phyloP scores from a whole-genome alignment of 129 eudicot genomes.

The Chrysanthemum seticuspe region DNA sequence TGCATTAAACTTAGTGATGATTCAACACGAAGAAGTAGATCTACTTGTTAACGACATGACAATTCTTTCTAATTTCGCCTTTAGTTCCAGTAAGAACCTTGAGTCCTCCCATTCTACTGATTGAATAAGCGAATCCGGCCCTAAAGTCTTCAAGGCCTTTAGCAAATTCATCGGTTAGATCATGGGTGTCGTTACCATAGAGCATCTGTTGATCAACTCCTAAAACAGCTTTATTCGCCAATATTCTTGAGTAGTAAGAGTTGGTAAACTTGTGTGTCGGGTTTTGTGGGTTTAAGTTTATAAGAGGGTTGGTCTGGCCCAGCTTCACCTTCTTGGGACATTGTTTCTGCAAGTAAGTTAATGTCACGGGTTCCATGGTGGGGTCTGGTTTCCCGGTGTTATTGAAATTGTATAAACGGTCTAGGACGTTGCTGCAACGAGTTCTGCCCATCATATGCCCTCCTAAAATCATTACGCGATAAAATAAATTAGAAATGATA shows the following conservation, averaged over 20 bases:
- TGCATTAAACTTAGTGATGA: background rate
- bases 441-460: slow-evolving; percentile 79
- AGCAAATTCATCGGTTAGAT: slow-evolving; percentile 49
- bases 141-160: slow-evolving; percentile 40
- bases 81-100: slow-evolving; percentile 60
- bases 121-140: slow-evolving; percentile 55
- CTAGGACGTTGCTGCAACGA: slow-evolving; percentile 58
- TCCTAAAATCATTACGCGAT: slow-evolving; percentile 39
- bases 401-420: slow-evolving; percentile 73
- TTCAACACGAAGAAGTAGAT: slow-evolving; percentile 8
- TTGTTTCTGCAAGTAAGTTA: slow-evolving; percentile 40
- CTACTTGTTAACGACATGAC: slow-evolving; percentile 52
- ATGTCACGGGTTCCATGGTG: slow-evolving; percentile 39
- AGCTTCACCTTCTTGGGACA: slow-evolving; percentile 48
- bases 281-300: slow-evolving; percentile 53
- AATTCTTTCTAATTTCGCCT: slow-evolving; percentile 67
- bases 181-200: slow-evolving; percentile 40
- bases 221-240: slow-evolving; percentile 44
- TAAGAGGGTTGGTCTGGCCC: slow-evolving; percentile 49
- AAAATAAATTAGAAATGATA: slow-evolving; percentile 7
- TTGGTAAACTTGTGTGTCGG: slow-evolving; percentile 53
- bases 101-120: slow-evolving; percentile 66
- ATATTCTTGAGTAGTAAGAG: slow-evolving; percentile 55
- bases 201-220: slow-evolving; percentile 66
- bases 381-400: slow-evolving; percentile 75